Evolutionary conservation across 257 asterid genomes (phyloP), one percentile per base, ranked within the genome.

Genomic region (Linderniella brevidens): DNA sequence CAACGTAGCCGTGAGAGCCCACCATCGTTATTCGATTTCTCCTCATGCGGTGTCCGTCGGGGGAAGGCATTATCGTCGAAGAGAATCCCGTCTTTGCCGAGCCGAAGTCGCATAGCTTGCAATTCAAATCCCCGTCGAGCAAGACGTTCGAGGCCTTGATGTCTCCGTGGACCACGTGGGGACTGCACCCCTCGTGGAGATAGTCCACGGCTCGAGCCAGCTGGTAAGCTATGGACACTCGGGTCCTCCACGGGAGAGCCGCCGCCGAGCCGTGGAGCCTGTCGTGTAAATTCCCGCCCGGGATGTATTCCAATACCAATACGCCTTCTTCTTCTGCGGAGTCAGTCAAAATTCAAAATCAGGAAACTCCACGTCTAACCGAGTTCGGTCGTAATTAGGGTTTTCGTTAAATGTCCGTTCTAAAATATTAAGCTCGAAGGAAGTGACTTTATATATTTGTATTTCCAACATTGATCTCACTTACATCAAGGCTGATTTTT

Each of bases 61-160:
- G n/a, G n/a, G n/a, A n/a, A n/a, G 20, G 49, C 12, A 0, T 17
- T 5, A 45, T 20, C 29, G 16, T 7, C 29, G 49, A 68, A 36
- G 90, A 68, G 48, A 75, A 78, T 15, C 78, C 82, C 76, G 69
- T 67, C 53, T 63, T 81, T 0, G 93, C 71, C 0, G 93, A 75
- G 20, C 93, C 93, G 19, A 81, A 75, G 62, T 81, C 93, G 54
- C 93, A 81, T 38, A 81, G 75, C 56, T 78, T 81, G 65, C 80
- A 66, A 37, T 73, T 63, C 8, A 78, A 48, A 1, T 68, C 53
- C 15, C 58, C 60, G 49, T 81, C 93, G 9, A 81, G 54, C 13
- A 81, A 48, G 9, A 81, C 61, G 59, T 81, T 81, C 9, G 93
- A 70, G 0, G 90, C 48, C 57, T 81, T 81, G 57, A 81, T 66